Evolutionary conservation across 2,329 filamentous ascomycete species (phyloP), one percentile per base, ranked within the genome.

Genomic region (Aspergillus tubingensis): DNA sequence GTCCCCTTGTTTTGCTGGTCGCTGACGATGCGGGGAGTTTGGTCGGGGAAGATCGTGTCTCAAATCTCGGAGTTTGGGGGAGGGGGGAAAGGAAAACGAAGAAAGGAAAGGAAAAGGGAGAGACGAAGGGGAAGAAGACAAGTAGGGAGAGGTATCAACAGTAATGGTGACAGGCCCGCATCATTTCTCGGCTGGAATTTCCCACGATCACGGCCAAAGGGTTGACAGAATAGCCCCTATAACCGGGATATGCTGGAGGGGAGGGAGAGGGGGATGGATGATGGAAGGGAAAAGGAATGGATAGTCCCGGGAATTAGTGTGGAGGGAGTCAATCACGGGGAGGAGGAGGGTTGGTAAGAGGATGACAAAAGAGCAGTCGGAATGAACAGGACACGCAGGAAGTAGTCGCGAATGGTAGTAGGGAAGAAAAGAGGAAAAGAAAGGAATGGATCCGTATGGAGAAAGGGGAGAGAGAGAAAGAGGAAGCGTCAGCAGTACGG

Each of bases 131-230:
- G 15, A 44, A 50, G 47, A 36, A 21, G 44, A 38, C 36, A 43
- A 49, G 30, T 19, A 60, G 59, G 60, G 48, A 36, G 32, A 36
- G 32, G 11, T 36, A 50, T 65, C 43, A 67, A 56, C 60, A 63
- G 55, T 53, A 54, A 44, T 59, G 59, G 57, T 58, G 57, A 63
- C 58, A 53, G 62, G 59, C 50, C 63, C 56, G 62, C 66, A 68
- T 67, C 58, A 63, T 68, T 65, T 62, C 62, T 52, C 56, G 47
- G 38, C 57, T 43, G 54, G 44, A 49, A 56, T 44, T 25, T 36
- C 32, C 13, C 41, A 54, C 32, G 17, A 56, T 30, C 19, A 39
- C 19, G 30, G 53, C 49, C 32, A n/a, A 48, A 38, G 30, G 19
- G 54, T 19, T 15, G 30, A 43, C 17, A 39, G 27, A n/a, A 13